A percentile compares a stretch with the other conserved stretches of the same genome.
These are phyloP conservation scores for Podospora appendiculata DNA, from an alignment of 495 filamentous ascomycete species.

Conservation along the genomic window DNA sequence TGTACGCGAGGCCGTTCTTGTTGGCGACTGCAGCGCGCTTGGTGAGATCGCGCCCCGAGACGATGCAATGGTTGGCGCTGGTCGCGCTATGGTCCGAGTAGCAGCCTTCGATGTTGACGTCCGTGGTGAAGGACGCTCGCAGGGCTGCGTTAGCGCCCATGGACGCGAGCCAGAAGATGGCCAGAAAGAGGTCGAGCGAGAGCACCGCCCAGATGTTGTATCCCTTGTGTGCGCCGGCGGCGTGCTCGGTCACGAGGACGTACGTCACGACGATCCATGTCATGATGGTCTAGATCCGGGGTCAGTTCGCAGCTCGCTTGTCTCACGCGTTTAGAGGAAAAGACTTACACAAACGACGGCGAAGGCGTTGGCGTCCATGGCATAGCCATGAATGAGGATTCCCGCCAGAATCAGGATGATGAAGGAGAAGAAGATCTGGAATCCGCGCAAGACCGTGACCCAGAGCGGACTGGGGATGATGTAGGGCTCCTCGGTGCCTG, in stretches of 20 bases:
- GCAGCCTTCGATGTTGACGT: constrained; percentile 25
- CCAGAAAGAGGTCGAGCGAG: constrained; percentile 36
- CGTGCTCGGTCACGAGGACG: constrained; percentile 32
- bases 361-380: constrained; percentile 22
- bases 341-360: constrained; percentile 32
- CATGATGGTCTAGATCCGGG: constrained; percentile 27
- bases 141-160: constrained; percentile 35
- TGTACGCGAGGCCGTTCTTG: constrained; percentile 16
- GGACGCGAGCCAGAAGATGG: constrained; percentile 40
- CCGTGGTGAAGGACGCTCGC: constrained; percentile 26
- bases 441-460: constrained; percentile 28
- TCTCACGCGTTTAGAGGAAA: no score
- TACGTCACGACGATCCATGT: constrained; percentile 37
- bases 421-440: constrained; percentile 32
- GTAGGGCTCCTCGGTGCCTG: not conserved
- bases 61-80: constrained; percentile 26
- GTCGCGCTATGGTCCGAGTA: constrained; percentile 29
- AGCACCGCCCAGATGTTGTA: constrained; percentile 43
- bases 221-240: constrained; percentile 18
- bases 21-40: constrained; percentile 23
- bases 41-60: constrained; percentile 11
- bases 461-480: constrained; percentile 24
- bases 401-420: constrained; percentile 30
- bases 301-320: no score
- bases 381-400: constrained; percentile 36